phyloP scores from a whole-genome alignment of 306 rosid genomes.

The Astragalus membranaceus region DNA sequence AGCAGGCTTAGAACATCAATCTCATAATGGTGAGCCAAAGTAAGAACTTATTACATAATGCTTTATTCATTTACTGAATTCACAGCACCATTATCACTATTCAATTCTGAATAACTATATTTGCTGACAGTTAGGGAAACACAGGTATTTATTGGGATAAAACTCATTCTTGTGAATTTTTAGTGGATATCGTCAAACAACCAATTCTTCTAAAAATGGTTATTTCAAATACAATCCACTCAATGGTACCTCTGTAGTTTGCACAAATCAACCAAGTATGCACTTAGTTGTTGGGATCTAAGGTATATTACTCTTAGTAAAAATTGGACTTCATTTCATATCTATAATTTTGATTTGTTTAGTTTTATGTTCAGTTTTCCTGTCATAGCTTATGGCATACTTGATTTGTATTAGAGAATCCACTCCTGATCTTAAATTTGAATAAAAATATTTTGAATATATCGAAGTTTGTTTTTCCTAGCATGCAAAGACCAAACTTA shows the following conservation, averaged over 20 bases:
- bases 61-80: background rate
- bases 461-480: background rate
- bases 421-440: background rate
- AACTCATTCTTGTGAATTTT: background rate
- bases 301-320: background rate
- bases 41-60: background rate
- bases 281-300: background rate
- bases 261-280: background rate
- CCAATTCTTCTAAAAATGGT: background rate
- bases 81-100: background rate
- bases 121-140: background rate
- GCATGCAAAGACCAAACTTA: background rate
- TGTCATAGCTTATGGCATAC: background rate
- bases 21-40: conserved; percentile 11
- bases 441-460: background rate
- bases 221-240: background rate
- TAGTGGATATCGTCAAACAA: background rate
- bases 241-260: background rate
- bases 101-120: background rate
- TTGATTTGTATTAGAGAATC: background rate
- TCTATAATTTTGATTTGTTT: background rate
- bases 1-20: background rate
- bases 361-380: background rate
- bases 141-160: background rate
- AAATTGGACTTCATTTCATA: background rate